A percentile compares a stretch with the other conserved stretches of the same genome.
phyloP scores from a whole-genome alignment of 2,329 filamentous ascomycete species.

The Xylaria sp. region DNA sequence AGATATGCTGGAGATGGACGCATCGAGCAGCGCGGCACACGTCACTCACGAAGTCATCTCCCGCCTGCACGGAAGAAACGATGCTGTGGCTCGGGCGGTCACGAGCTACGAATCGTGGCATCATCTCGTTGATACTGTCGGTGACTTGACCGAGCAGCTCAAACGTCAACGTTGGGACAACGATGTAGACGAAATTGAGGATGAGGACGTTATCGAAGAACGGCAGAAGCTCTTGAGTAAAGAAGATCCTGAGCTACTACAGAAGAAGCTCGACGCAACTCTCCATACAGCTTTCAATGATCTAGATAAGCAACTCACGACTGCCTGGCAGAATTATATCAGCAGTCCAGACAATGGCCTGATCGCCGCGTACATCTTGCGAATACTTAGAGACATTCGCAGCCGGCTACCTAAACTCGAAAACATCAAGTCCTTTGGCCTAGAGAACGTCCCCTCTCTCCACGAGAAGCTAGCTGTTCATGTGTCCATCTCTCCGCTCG shows the following conservation, averaged over 20 bases:
- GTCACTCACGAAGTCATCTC: slow-evolving; percentile 73
- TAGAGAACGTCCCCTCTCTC: slow-evolving; percentile 63
- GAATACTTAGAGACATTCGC: slow-evolving; percentile 74
- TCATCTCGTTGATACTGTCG: slow-evolving; percentile 69
- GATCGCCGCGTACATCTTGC: slow-evolving; percentile 68
- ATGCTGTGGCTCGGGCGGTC: slow-evolving; percentile 64
- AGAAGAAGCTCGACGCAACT: slow-evolving; percentile 59
- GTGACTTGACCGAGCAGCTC: slow-evolving; percentile 65
- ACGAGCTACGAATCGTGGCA: slow-evolving; percentile 73
- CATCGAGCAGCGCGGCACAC: slow-evolving; percentile 63
- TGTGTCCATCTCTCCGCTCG: slow-evolving; percentile 53
- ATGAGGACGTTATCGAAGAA: slow-evolving; percentile 69
- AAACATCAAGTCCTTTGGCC: slow-evolving; percentile 57
- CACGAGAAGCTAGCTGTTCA: slow-evolving; percentile 62
- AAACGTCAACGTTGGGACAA: slow-evolving; percentile 74
- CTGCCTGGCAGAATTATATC: slow-evolving; percentile 52
- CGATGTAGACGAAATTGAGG: slow-evolving; percentile 72
- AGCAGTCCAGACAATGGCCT: slow-evolving; percentile 52
- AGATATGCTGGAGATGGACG: slow-evolving; percentile 64
- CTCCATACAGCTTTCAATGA: slow-evolving; percentile 59
- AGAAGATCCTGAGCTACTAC: slow-evolving; percentile 69
- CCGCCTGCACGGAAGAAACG: slow-evolving; percentile 72
- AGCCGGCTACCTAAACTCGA: slow-evolving; percentile 61
- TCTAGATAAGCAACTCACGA: slow-evolving; percentile 58
- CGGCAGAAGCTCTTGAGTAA: slow-evolving; percentile 70